These are phyloP conservation scores for Lecanicillium sp. DNA, from an alignment of 2,329 filamentous ascomycete genomes.

Conservation along the genomic window DNA sequence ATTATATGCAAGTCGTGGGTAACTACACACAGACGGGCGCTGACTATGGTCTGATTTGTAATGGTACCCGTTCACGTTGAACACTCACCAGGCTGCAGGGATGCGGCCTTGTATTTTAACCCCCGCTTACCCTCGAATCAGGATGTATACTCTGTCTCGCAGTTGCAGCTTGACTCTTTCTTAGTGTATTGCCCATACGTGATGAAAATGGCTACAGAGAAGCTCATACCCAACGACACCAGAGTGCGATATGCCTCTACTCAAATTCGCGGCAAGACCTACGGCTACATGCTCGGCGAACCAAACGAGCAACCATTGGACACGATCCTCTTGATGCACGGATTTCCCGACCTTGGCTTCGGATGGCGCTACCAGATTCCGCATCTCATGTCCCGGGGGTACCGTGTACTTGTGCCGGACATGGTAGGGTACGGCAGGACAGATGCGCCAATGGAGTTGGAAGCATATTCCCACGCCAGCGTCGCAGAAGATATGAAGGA, in stretches of 20 bases:
- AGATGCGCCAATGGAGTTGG: constrained; percentile 47
- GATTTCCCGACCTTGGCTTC: constrained; percentile 68
- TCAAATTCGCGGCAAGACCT: constrained; percentile 59
- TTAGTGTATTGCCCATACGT: no score
- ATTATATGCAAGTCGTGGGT: no score
- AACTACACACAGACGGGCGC: no score
- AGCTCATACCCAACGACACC: constrained; percentile 29
- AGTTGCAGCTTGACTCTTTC: no score
- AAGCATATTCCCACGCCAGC: constrained; percentile 57
- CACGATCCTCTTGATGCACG: constrained; percentile 49
- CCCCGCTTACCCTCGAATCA: no score
- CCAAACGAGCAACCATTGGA: constrained; percentile 27
- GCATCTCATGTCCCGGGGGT: constrained; percentile 54
- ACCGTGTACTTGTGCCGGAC: constrained; percentile 70
- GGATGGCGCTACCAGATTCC: constrained; percentile 83
- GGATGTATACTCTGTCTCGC: no score
- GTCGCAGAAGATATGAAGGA: constrained; percentile 64
- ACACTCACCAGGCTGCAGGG: no score
- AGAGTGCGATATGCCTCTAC: constrained; percentile 57
- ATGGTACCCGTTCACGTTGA: no score
- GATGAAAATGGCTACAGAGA: background rate
- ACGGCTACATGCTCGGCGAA: constrained; percentile 50
- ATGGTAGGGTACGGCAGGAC: constrained; percentile 75
- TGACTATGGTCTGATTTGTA: no score
- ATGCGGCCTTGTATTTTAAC: no score